These are phyloP conservation scores for Boletus tomentosulus DNA, from an alignment of 768 basidiomycete species.

Conservation along the genomic window DNA sequence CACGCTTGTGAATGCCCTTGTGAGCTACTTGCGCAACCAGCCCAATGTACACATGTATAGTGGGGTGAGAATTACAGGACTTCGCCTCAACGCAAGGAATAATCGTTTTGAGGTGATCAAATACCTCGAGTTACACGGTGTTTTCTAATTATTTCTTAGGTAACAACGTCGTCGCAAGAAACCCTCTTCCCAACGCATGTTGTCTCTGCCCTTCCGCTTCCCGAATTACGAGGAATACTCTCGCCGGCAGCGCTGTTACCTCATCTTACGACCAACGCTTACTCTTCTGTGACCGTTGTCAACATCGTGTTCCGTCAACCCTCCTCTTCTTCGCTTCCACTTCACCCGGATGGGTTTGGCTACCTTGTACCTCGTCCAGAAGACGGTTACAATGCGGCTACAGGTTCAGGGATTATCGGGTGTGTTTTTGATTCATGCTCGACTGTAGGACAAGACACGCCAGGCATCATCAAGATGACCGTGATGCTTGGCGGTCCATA, in stretches of 20 bases:
- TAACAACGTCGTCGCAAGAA: slow-evolving; percentile 32
- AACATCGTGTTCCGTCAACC: slow-evolving; percentile 74
- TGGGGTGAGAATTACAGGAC: slow-evolving; percentile 36
- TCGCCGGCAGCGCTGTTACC: slow-evolving; percentile 44
- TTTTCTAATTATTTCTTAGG: slow-evolving; percentile 18
- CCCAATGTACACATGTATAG: slow-evolving; percentile 57
- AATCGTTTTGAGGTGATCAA: slow-evolving; percentile 43
- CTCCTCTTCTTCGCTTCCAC: slow-evolving; percentile 33
- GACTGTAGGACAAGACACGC: slow-evolving; percentile 53
- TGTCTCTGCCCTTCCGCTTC: slow-evolving; percentile 74
- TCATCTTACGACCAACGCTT: slow-evolving; percentile 63
- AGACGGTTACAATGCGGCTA: slow-evolving; percentile 42
- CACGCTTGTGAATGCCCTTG: slow-evolving; percentile 58
- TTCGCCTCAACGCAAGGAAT: slow-evolving; percentile 32
- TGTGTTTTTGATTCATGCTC: slow-evolving; percentile 88
- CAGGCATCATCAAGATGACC: slow-evolving; percentile 69
- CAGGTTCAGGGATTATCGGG: slow-evolving; percentile 60
- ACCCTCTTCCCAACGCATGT: slow-evolving; percentile 53
- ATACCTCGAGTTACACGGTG: background rate
- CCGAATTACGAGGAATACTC: slow-evolving; percentile 44
- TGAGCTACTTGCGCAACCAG: slow-evolving; percentile 38
- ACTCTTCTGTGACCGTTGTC: slow-evolving; percentile 80
- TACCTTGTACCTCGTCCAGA: slow-evolving; percentile 85
- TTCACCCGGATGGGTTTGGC: slow-evolving; percentile 89
- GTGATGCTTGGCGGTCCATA: slow-evolving; percentile 90